Evolutionary conservation across 148 eudicot species (phyloP), one percentile per base, ranked within the genome.

Genomic region (Hydrangea macrophylla): DNA sequence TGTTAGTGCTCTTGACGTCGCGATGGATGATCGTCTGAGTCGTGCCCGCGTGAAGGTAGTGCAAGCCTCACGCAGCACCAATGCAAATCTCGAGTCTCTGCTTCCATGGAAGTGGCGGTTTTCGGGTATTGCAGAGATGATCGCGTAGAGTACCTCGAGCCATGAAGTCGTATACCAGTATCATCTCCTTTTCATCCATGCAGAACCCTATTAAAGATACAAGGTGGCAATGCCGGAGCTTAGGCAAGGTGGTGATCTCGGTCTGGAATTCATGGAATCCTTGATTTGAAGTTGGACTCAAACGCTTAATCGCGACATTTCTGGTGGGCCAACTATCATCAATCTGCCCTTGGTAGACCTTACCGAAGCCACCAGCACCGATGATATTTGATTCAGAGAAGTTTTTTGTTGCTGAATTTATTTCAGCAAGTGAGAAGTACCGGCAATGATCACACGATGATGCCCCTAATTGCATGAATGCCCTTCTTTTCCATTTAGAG

Each of bases 81-180:
- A 54, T 54, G 27, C 57, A 54, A 22, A 54, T 54, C 57, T 54
- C 2, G 26, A 54, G 57, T 54, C 57, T 54, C 11, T 54, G 1
- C 57, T 54, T 54, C 57, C 57, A 54, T 24, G 27, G 57, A 54
- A 54, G 57, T 54, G 57, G 26, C 9, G 57, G 28, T 1, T 54
- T 54, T 7, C 24, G 9, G 27, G 30, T 54, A 8, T 54, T 54
- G 24, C 24, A 54, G 6, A 54, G 57, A 12, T 54, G 57, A 54
- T 24, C 28, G 1, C 57, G 57, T 6, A 54, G 12, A 24, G 57
- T 54, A 54, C 57, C 57, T 54, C 12, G 7, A 54, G 27, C 57
- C 57, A 54, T 54, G 57, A 54, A 54, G 27, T 54, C 57, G 10
- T 54, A 54, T 24, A 54, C 57, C 2, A 54, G 6, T 54, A 54